Conservation (phyloP, 371 early-diverging fungal genomes). For the Apophysomyces trapeziformis region DNA sequence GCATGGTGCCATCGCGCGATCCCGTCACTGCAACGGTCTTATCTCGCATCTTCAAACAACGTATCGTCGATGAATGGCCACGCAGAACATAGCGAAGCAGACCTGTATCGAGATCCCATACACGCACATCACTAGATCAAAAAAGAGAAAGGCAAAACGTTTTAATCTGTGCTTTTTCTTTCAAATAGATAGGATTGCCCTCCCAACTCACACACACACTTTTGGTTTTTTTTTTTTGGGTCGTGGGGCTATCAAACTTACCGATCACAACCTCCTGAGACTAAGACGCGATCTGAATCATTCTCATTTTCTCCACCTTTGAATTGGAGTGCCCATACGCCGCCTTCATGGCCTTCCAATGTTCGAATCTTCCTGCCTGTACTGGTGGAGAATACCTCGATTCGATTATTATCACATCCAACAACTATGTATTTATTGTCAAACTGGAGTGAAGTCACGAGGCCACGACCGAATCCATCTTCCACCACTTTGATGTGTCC, state of each 20-base stretch:
- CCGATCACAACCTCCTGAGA: slow-evolving; percentile 83
- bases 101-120: slow-evolving; percentile 89
- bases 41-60: slow-evolving; percentile 80
- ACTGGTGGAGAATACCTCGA: slow-evolving; percentile 81
- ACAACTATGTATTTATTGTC: slow-evolving; percentile 85
- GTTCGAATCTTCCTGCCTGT: slow-evolving; percentile 70
- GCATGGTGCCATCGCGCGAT: slow-evolving; percentile 85
- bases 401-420: slow-evolving; percentile 84
- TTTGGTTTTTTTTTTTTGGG: background rate
- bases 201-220: background rate
- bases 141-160: too few relatives aligned
- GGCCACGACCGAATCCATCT: slow-evolving; percentile 76
- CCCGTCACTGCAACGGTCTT: slow-evolving; percentile 82
- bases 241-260: slow-evolving; percentile 28
- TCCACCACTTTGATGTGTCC: slow-evolving; percentile 71
- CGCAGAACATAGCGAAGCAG: slow-evolving; percentile 74
- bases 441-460: slow-evolving; percentile 88
- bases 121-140: slow-evolving; percentile 70
- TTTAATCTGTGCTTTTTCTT: too few relatives aligned
- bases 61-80: slow-evolving; percentile 93
- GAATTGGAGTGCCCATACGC: slow-evolving; percentile 93
- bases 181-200: too few relatives aligned
- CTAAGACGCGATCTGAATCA: slow-evolving; percentile 73
- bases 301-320: slow-evolving; percentile 55
- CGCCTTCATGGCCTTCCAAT: slow-evolving; percentile 89